Evolutionary conservation across 257 asterid species (phyloP).

Genomic region (Buddleja alternifolia): DNA sequence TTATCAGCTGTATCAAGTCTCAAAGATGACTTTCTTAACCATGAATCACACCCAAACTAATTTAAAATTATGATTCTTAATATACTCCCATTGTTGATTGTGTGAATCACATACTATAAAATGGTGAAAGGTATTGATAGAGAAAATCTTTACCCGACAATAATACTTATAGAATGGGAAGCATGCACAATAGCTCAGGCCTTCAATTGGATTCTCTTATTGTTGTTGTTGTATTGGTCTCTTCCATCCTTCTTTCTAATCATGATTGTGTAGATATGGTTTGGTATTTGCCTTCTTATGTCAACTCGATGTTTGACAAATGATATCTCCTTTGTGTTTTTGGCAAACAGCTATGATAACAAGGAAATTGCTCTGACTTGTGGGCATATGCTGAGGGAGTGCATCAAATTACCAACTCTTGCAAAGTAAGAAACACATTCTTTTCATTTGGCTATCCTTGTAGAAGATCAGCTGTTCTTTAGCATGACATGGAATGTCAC

Average conservation of each 20-base stretch:
- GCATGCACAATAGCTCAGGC: not conserved
- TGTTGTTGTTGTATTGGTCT: slow-evolving; percentile 9
- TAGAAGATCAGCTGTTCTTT: slow-evolving; percentile 22
- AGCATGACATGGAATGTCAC: slow-evolving; percentile 21
- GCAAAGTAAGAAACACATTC: slow-evolving; percentile 72
- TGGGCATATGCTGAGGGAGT: slow-evolving; percentile 96
- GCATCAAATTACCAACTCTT: slow-evolving; percentile 85
- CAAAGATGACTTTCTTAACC: slow-evolving; percentile 12
- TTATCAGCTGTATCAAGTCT: not conserved
- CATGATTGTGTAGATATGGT: slow-evolving; percentile 20
- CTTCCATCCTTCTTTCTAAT: not conserved
- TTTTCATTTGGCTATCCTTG: slow-evolving; percentile 30
- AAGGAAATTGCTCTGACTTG: slow-evolving; percentile 95
- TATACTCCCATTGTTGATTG: not conserved
- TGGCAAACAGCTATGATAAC: slow-evolving; percentile 81
- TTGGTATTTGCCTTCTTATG: slow-evolving; percentile 19
- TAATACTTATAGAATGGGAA: not conserved
- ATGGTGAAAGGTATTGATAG: not conserved
- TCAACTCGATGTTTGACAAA: slow-evolving; percentile 19
- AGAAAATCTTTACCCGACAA: not conserved
- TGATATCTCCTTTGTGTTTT: slow-evolving; percentile 20
- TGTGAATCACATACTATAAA: not conserved
- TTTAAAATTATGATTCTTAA: not conserved
- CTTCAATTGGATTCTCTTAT: slow-evolving; percentile 9
- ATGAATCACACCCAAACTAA: slow-evolving; percentile 13